Conservation (phyloP, 1,139 yeast species). For the Kodamaea sp. region DNA sequence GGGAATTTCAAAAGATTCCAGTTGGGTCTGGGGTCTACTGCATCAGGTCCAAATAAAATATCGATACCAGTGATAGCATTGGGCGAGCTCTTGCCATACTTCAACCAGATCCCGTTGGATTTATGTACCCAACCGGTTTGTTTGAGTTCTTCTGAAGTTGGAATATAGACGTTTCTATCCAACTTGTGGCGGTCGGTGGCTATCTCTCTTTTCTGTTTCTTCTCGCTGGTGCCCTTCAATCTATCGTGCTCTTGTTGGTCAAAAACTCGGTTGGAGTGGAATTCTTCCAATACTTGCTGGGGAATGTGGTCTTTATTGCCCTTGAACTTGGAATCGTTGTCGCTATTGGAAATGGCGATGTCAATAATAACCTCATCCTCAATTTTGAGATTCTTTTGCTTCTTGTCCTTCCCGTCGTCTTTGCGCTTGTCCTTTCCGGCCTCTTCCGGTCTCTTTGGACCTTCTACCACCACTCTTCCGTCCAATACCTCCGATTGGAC, state of each 20-base stretch:
- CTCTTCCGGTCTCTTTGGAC: slow-evolving; percentile 6
- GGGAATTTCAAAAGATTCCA: slow-evolving; percentile 54
- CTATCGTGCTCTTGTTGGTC: slow-evolving; percentile 30
- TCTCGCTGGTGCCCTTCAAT: slow-evolving; percentile 17
- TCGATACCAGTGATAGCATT: slow-evolving; percentile 50
- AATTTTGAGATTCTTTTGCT: slow-evolving; percentile 3
- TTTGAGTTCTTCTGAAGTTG: slow-evolving; percentile 31
- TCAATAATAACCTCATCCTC: slow-evolving; percentile 33
- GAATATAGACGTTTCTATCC: slow-evolving; percentile 27
- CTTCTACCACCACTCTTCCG: slow-evolving; percentile 9
- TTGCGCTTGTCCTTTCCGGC: slow-evolving; percentile 3
- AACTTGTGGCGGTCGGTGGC: slow-evolving; percentile 22
- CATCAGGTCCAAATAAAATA: slow-evolving; percentile 69
- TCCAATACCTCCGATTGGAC: slow-evolving; percentile 25
- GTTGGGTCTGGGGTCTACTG: slow-evolving; percentile 73
- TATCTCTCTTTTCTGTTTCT: slow-evolving; percentile 9
- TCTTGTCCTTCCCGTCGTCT: slow-evolving; percentile 6
- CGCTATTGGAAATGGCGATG: slow-evolving; percentile 34
- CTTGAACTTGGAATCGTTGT: slow-evolving; percentile 27
- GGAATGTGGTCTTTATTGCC: slow-evolving; percentile 40
- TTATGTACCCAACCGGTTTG: slow-evolving; percentile 39
- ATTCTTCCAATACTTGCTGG: slow-evolving; percentile 27
- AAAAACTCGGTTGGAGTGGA: slow-evolving; percentile 27
- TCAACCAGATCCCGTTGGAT: slow-evolving; percentile 52
- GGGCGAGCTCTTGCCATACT: slow-evolving; percentile 33